Conservation (phyloP, 2,329 filamentous ascomycete species). For the Claviceps sp. region DNA sequence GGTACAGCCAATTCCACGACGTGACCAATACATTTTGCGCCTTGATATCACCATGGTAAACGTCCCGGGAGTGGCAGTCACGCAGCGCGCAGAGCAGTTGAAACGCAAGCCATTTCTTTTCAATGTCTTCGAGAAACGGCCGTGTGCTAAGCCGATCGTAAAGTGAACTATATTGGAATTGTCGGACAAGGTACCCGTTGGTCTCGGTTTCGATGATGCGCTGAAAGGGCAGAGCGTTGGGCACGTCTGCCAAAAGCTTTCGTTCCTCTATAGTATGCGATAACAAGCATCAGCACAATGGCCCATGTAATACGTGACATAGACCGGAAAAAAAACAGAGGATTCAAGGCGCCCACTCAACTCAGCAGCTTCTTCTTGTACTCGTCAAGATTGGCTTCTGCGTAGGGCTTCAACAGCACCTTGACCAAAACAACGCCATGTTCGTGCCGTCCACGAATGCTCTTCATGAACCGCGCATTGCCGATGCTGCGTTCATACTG, state of each 20-base stretch:
- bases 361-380: slow-evolving; percentile 62
- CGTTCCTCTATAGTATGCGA: slow-evolving; percentile 53
- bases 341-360: no score
- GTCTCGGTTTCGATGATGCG: slow-evolving; percentile 82
- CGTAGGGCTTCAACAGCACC: slow-evolving; percentile 84
- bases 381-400: slow-evolving; percentile 62
- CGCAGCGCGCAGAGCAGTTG: slow-evolving; percentile 85
- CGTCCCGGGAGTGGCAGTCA: slow-evolving; percentile 77
- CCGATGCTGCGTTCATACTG: slow-evolving; percentile 88
- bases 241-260: slow-evolving; percentile 64
- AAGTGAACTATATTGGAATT: slow-evolving; percentile 90
- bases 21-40: slow-evolving; percentile 94
- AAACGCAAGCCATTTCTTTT: slow-evolving; percentile 97
- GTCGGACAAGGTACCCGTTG: slow-evolving; percentile 84
- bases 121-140: slow-evolving; percentile 91
- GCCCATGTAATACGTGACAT: no score
- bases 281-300: slow-evolving; percentile 29
- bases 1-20: slow-evolving; percentile 98
- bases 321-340: no score
- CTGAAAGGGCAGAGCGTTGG: slow-evolving; percentile 84
- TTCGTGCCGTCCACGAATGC: slow-evolving; percentile 76
- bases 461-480: slow-evolving; percentile 91
- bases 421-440: slow-evolving; percentile 91
- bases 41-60: slow-evolving; percentile 98
- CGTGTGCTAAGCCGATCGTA: slow-evolving; percentile 95